Evolutionary conservation across 148 eudicot genomes (phyloP), one percentile per base, ranked within the genome.

Genomic region (Limonium bicolor): DNA sequence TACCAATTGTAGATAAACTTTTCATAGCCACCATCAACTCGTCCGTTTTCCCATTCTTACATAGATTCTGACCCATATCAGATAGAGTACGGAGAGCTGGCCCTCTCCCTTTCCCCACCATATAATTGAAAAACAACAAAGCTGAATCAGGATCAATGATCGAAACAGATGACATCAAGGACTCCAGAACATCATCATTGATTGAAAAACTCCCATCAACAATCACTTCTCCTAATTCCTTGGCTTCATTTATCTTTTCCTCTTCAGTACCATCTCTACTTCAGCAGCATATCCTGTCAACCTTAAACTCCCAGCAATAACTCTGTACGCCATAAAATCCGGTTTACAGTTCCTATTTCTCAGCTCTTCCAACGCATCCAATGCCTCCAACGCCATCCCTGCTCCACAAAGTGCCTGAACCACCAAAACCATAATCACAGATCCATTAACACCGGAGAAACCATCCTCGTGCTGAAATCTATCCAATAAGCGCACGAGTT

Each of bases 291-390:
- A 58, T 3, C 94, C 79, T 29, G 49, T 68, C 25, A 51, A 53
- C 56, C 81, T 63, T 50, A 74, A 65, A 23, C 63, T 61, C 62
- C 77, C 97, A 0, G 81, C 81, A 6, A 83, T 77, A 60, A 77
- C 36, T 55, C 97, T 80, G 38, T 83, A 88, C 0, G 97, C 86
- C 69, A 88, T 77, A 64, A 88, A 88, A 65, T 88, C 97, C 35
- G 94, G 94, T 34, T 88, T 88, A 45, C 81, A 83, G 27, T 58
- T 70, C 37, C 81, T 74, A 32, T 27, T 60, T 62, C 92, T 80
- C 67, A 88, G 59, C 48, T 72, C 86, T 26, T 72, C 86, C 52
- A 88, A 36, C 2, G 64, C 59, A 54, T 3, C 43, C 19, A 56
- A 49, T 18, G 92, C 94, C 20, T 83, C 94, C 3, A 56, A 51